Percentiles rank a stretch among this genome's conserved stretches.
These are phyloP conservation scores for Termitomyces titanicus DNA, from an alignment of 768 basidiomycete species.

Conservation along the genomic window DNA sequence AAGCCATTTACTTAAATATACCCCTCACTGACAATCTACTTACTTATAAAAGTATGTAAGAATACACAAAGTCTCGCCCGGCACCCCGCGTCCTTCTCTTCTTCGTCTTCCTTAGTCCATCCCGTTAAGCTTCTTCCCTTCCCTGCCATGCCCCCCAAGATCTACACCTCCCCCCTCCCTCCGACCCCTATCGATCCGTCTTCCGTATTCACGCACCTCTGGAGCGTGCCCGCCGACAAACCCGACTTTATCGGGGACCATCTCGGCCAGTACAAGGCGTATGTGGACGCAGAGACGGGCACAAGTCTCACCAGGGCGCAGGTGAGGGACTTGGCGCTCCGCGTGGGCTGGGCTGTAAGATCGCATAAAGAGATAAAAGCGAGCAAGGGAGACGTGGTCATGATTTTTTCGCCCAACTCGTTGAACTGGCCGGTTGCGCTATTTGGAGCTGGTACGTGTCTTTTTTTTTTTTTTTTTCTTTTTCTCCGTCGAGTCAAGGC, in stretches of 20 bases:
- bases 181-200: conserved; percentile 32
- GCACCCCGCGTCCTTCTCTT: too few species aligned
- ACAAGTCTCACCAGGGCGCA: conserved; percentile 52
- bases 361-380: conserved; percentile 31
- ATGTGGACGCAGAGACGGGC: conserved; percentile 63
- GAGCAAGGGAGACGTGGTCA: conserved; percentile 51
- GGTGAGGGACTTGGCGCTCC: conserved; percentile 48
- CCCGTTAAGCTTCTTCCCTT: too few species aligned
- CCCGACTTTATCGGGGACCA: conserved; percentile 37
- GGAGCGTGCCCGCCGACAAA: conserved; percentile 24
- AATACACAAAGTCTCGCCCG: too few species aligned
- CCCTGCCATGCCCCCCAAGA: conserved; percentile 20
- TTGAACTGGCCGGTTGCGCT: conserved; percentile 46
- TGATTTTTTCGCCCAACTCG: conserved; percentile 70
- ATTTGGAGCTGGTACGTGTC: conserved; percentile 38
- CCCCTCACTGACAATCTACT: too few species aligned
- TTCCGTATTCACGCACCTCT: conserved; percentile 50
- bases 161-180: conserved; percentile 45
- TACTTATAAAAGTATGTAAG: too few species aligned
- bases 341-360: conserved; percentile 55
- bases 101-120: too few species aligned
- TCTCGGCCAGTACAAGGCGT: conserved; percentile 46
- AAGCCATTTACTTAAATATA: too few species aligned
- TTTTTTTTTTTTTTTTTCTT: not conserved
- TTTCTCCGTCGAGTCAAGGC: too few species aligned